These are phyloP conservation scores for Globisporangium uncinulatum DNA, from an alignment of 352 stramenopile genomes.

Conservation along the genomic window DNA sequence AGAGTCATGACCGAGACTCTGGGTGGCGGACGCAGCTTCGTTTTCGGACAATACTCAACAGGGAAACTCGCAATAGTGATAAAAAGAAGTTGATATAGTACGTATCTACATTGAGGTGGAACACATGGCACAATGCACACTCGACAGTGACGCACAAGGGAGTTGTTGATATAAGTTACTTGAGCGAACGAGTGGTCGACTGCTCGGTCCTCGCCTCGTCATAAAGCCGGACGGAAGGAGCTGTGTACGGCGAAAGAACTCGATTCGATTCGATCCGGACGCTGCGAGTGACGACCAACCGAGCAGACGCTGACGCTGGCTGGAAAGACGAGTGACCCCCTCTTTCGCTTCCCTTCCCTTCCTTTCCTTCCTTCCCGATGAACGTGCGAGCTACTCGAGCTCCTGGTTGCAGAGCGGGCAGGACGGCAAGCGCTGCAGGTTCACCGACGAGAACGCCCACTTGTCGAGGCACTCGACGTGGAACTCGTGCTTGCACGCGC, in stretches of 20 bases:
- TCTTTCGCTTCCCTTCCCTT: no score
- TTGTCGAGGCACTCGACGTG: conserved; percentile 87
- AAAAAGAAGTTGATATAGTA: not conserved
- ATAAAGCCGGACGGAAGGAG: no score
- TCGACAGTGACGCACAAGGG: not conserved
- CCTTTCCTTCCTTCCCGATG: no score
- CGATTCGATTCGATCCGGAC: no score
- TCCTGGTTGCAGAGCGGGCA: conserved; percentile 83
- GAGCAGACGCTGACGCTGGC: not conserved
- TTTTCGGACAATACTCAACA: no score
- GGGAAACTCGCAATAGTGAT: not conserved
- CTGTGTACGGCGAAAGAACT: no score
- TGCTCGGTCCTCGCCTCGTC: not conserved
- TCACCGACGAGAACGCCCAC: conserved; percentile 80
- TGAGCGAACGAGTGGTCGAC: not conserved
- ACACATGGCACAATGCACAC: no score
- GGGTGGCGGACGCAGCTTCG: no score
- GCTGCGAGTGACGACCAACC: no score
- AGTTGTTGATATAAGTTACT: not conserved
- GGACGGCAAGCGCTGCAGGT: conserved; percentile 52
- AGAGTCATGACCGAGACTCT: not conserved
- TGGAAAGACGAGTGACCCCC: not conserved
- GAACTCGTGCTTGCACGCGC: conserved; percentile 85
- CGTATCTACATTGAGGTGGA: no score
- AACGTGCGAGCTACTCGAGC: conserved; percentile 33